Evolutionary conservation across 371 early-diverging fungal genomes (phyloP), one percentile per base, ranked within the genome.

Genomic region (Rhizomucor pusillus): DNA sequence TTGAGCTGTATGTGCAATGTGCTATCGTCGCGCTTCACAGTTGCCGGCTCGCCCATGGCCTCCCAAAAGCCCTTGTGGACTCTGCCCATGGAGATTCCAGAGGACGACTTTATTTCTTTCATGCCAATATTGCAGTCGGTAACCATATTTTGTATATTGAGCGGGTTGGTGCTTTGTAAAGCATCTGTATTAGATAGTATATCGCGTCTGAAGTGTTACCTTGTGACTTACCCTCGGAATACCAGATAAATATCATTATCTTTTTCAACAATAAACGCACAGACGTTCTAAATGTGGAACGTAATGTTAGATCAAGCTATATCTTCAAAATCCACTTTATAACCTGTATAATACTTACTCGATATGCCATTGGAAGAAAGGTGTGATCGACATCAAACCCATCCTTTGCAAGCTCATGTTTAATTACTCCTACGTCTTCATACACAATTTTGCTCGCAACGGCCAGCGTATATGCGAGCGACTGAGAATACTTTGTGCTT

Each of bases 21-120:
- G 37, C 11, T 37, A 14, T 57, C 1, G 65, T 39, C 3, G 24
- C 41, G 36, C 23, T 45, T 36, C 55, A 55, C 34, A 52, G 47
- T 18, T 59, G 66, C 14, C 6, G 70, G 65, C 20, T 80, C 78
- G 0, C 84, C 84, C 65, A 84, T 71, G 0, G 84, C 84, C 22
- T 71, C 72, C 74, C 79, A 84, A 59, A 77, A 81, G 2, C 84
- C 84, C 47, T 79, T 71, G 49, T 84, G 84, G 0, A 80, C 80
- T 54, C 69, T 74, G 0, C 84, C 84, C 68, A 84, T 77, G 2
- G 75, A 66, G 10, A 50, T 45, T 0, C 75, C 76, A 24, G 63
- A 59, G 13, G 69, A 50, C 2, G 80, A 67, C 16, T 75, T 60
- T 9, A 79, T 61, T n/a, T 73, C 56, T 7, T 73, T 69, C 69